Evolutionary conservation across 2,329 filamentous ascomycete genomes (phyloP).

Genomic region (Paecilomyces variotii): DNA sequence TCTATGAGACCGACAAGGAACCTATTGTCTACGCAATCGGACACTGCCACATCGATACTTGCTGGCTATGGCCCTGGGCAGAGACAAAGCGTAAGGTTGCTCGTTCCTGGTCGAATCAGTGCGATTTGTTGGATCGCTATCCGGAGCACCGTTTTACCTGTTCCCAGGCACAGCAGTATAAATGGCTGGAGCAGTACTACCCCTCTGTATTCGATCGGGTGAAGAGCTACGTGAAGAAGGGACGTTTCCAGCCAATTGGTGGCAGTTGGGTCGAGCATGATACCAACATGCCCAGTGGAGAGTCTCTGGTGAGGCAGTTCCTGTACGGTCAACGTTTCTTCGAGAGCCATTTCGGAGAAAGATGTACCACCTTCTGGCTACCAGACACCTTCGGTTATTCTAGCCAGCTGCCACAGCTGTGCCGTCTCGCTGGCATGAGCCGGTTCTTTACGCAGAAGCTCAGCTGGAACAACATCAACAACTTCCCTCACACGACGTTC

Average conservation of each 20-base stretch:
- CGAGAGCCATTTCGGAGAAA: conserved; percentile 80
- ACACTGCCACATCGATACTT: conserved; percentile 96
- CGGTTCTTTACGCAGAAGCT: conserved; percentile 97
- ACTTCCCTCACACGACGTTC: conserved; percentile 96
- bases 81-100: conserved; percentile 96
- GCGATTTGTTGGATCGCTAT: conserved; percentile 88
- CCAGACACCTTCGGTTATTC: conserved; percentile 98
- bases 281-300: conserved; percentile 92
- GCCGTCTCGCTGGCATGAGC: conserved; percentile 88
- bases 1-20: conserved; percentile 69
- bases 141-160: conserved; percentile 88
- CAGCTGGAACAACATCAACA: conserved; percentile 99
- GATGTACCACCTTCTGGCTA: conserved; percentile 91
- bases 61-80: conserved; percentile 97
- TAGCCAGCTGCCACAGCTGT: conserved; percentile 86
- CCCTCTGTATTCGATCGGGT: conserved; percentile 84
- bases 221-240: conserved; percentile 81
- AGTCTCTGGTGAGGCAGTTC: conserved; percentile 90
- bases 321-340: conserved; percentile 94
- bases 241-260: conserved; percentile 87
- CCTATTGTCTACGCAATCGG: conserved; percentile 82
- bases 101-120: conserved; percentile 94
- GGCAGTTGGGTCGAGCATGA: conserved; percentile 99
- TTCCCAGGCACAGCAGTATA: conserved; percentile 95
- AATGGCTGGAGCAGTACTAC: conserved; percentile 89